phyloP scores from a whole-genome alignment of 1,284 basidiomycete species.

The Fomitopsis palustris region DNA sequence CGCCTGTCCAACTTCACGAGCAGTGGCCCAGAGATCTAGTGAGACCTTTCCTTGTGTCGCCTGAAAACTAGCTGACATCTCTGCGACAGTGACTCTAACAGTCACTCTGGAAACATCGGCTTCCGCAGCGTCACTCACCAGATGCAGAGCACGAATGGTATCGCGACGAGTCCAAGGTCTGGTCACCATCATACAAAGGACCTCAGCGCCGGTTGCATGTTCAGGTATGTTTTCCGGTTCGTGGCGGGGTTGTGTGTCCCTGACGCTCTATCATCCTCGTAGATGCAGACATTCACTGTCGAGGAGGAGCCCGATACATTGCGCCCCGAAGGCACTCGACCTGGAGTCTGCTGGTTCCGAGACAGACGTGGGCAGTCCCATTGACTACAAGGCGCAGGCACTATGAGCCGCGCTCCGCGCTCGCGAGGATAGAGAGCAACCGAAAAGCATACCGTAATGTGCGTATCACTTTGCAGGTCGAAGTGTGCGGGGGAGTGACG shows the following conservation, averaged over 20 bases:
- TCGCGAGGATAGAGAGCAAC: neutral
- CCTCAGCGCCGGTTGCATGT: constrained; percentile 41
- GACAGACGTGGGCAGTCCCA: neutral
- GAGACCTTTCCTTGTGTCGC: constrained; percentile 24
- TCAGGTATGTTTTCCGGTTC: constrained; percentile 34
- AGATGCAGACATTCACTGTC: constrained; percentile 31
- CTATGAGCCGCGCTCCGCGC: neutral
- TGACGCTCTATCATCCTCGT: neutral
- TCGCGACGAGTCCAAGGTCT: neutral
- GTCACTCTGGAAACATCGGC: constrained; percentile 11
- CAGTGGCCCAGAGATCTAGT: constrained; percentile 54
- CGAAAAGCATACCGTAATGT: neutral
- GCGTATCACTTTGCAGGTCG: neutral
- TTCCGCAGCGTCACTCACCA: constrained; percentile 1
- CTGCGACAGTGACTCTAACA: constrained; percentile 6
- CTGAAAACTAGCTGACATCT: constrained; percentile 1
- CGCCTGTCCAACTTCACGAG: constrained; percentile 58
- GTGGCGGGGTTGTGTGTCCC: neutral
- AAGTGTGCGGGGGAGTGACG: neutral
- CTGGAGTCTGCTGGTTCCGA: constrained; percentile 5
- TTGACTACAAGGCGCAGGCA: constrained; percentile 6
- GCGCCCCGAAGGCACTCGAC: constrained; percentile 6
- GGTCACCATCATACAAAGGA: constrained; percentile 23
- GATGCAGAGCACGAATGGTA: neutral
- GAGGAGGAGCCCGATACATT: constrained; percentile 19